These are phyloP conservation scores for Madurella fahalii DNA, from an alignment of 2,329 filamentous ascomycete genomes.

Conservation along the genomic window DNA sequence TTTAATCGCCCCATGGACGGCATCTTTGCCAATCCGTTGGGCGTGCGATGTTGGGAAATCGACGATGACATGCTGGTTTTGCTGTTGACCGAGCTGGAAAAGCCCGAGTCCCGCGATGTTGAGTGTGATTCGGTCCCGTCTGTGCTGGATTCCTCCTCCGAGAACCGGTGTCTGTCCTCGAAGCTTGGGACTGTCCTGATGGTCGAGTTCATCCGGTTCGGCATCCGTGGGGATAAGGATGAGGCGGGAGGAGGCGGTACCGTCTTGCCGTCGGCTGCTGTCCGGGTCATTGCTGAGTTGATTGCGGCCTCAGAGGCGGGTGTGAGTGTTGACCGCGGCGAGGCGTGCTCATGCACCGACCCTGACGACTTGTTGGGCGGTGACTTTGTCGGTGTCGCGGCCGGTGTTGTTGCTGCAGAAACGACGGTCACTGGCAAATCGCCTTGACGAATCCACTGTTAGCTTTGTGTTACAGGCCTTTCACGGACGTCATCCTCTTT, in stretches of 20 bases:
- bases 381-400: constrained; percentile 11
- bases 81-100: constrained; percentile 55
- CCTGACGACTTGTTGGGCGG: constrained; percentile 16
- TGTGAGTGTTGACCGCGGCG: constrained; percentile 31
- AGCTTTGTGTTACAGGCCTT: background rate
- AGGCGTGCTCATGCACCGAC: constrained; percentile 24
- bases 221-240: constrained; percentile 19
- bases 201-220: constrained; percentile 40
- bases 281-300: constrained; percentile 32
- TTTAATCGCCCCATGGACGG: constrained; percentile 37
- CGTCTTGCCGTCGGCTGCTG: constrained; percentile 33
- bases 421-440: constrained; percentile 8
- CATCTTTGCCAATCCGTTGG: constrained; percentile 27
- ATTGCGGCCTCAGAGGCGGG: constrained; percentile 38
- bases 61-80: constrained; percentile 46
- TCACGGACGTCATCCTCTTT: too few relatives aligned
- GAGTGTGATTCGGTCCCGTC: constrained; percentile 33
- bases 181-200: constrained; percentile 56
- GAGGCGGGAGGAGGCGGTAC: constrained; percentile 15
- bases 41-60: constrained; percentile 30
- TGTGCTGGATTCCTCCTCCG: constrained; percentile 42
- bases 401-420: constrained; percentile 13
- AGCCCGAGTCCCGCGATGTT: constrained; percentile 41
- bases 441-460: constrained; percentile 8
- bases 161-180: constrained; percentile 39